Evolutionary conservation across 2,329 filamentous ascomycete species (phyloP), one percentile per base, ranked within the genome.

Genomic region (Arachnomyces sp.): DNA sequence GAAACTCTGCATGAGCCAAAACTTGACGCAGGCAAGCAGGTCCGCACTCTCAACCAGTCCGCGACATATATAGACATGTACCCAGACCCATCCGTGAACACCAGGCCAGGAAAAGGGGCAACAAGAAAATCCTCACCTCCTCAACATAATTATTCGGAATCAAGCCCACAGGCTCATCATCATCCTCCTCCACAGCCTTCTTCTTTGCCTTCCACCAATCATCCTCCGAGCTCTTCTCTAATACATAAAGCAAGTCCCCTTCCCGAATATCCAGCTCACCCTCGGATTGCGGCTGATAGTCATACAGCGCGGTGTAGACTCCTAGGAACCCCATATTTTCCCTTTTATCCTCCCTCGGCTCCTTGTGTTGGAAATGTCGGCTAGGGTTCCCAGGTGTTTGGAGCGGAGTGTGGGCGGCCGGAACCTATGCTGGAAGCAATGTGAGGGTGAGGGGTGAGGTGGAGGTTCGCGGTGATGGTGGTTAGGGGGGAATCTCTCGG

Each of bases 201-300:
- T 93, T 94, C 72, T 94, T 94, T 35, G 84, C 87, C 63, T 82
- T 92, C 92, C 92, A 96, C 92, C 92, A 96, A 59, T 87, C 79
- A 61, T 84, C 82, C 12, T 84, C 80, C 37, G 67, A 61, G 48
- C 79, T 83, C 68, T 93, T 93, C 55, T 94, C 86, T 42, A 94
- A 67, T 43, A 95, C 74, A 64, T 89, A 95, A 44, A 96, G 77
- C 47, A 95, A 61, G 65, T 95, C 90, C 43, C 88, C 88, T 57
- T 95, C 89, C 41, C 68, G 71, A 54, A 96, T 84, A 48, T 81
- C 75, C 45, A 96, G 74, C 74, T 96, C 90, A 49, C 84, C 84
- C 55, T 86, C 82, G 53, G 79, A 81, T 64, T 93, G 87, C 47
- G 90, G 87, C 59, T 75, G 73, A 70, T 96, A 96, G 69, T 94